Evolutionary conservation across 2,329 filamentous ascomycete genomes (phyloP), one percentile per base, ranked within the genome.

Genomic region (Penicillium glabrum): DNA sequence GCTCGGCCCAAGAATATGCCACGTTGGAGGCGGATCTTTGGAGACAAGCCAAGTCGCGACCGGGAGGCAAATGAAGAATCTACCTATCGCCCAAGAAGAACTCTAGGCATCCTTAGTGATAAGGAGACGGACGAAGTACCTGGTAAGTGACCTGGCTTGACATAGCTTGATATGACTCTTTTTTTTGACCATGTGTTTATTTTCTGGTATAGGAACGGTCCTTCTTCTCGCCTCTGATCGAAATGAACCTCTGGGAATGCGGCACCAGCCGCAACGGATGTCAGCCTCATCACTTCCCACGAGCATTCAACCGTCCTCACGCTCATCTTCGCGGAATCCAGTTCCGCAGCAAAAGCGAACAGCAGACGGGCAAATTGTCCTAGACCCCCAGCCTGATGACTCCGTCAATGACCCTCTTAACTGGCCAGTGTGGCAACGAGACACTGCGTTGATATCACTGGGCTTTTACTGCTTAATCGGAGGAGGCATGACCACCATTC

Each of bases 391-490:
- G 71, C 93, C 93, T 0, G 92, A 97, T 58, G 92, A 97, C 51
- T 92, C 90, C 0, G 80, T 83, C 51, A 97, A 98, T 63, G 93
- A 98, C 67, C 93, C 93, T 1, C 78, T 98, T 55, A 98, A 98
- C 72, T 98, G 93, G 93, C 87, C 90, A 0, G 78, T 82, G 7
- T 91, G 90, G 87, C 85, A 91, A 41, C 83, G 93, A 72, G 91
- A 98, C 72, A 74, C 82, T 24, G 91, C 93, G 0, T 76, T 98
- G 60, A 67, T 96, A 0, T 93, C 89, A 0, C 80, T 98, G 4
- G 93, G 93, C 1, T 88, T 96, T 67, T 96, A 96, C 75, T 96
- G 92, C 74, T 89, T 97, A 86, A 76, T 97, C 19, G 93, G 93
- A 54, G 93, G 93, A 41, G 93, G 93, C 44, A 96, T 96, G 80